Evolutionary conservation across 163 green algal species (phyloP).

Genomic region (Trebouxiophyceae sp.): DNA sequence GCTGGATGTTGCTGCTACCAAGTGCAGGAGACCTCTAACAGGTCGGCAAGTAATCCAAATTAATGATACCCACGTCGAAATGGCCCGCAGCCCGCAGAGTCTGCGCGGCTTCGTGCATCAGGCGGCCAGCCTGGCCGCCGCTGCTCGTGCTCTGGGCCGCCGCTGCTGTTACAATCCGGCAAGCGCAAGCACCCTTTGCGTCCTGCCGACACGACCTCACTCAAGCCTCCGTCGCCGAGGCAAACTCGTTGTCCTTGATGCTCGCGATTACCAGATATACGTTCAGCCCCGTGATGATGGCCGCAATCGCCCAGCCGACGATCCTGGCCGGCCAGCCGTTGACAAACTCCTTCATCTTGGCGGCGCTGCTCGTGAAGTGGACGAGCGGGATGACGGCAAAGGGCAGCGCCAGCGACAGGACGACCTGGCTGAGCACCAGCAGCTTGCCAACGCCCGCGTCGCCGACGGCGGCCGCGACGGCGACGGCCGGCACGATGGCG

Average conservation of each 20-base stretch:
- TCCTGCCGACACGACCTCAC: too few species aligned
- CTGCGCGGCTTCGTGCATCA: too few species aligned
- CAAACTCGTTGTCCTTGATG: constrained; percentile 23
- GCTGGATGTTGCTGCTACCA: too few species aligned
- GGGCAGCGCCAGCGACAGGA: constrained; percentile 42
- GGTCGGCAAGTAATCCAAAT: too few species aligned
- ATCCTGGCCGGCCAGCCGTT: constrained; percentile 18
- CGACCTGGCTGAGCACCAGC: constrained; percentile 41
- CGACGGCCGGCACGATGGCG: constrained; percentile 43
- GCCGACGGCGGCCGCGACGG: constrained; percentile 39
- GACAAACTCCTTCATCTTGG: constrained; percentile 30
- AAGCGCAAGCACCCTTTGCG: too few species aligned
- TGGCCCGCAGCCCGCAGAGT: too few species aligned
- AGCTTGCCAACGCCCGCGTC: constrained; percentile 36
- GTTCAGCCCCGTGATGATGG: constrained; percentile 46
- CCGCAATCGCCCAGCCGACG: constrained; percentile 16
- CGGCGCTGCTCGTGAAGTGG: constrained; percentile 38
- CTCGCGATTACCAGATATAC: constrained; percentile 36
- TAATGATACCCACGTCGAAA: too few species aligned
- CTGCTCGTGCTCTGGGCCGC: too few species aligned
- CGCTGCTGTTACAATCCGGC: too few species aligned
- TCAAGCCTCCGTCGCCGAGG: constrained; percentile 4
- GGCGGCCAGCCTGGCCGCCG: too few species aligned
- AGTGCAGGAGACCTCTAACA: too few species aligned
- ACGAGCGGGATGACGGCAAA: constrained; percentile 48